phyloP scores from a whole-genome alignment of 257 asterid genomes.

The Salvia hispanica region DNA sequence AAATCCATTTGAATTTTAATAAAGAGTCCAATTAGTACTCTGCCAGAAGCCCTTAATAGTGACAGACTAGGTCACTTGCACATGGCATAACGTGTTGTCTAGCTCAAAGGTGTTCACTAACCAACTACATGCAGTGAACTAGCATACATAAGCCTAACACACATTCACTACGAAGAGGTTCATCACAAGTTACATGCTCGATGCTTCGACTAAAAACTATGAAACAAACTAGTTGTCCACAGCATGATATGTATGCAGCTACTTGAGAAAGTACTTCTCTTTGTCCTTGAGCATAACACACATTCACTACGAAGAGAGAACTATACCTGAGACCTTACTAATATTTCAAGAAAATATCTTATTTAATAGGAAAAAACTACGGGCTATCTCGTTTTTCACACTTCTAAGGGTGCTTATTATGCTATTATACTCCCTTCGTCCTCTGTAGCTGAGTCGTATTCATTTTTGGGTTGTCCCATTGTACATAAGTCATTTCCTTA shows the following conservation, averaged over 20 bases:
- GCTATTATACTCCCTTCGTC: background rate
- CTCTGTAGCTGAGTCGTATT: too few relatives aligned
- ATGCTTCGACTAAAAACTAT: slow-evolving; percentile 5
- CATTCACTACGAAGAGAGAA: background rate
- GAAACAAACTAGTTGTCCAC: slow-evolving; percentile 10
- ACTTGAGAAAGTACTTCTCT: background rate
- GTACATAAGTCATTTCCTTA: too few relatives aligned
- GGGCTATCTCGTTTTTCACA: background rate
- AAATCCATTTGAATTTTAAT: background rate
- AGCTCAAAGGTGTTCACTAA: background rate
- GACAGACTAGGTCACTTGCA: background rate
- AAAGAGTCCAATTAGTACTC: background rate
- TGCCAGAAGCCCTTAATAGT: background rate
- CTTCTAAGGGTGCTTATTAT: background rate
- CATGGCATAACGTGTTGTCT: too few relatives aligned
- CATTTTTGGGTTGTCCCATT: too few relatives aligned
- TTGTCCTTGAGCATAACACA: too few relatives aligned
- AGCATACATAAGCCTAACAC: slow-evolving; percentile 9
- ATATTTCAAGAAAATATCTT: slow-evolving; percentile 6
- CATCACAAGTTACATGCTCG: background rate
- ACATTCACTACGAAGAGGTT: slow-evolving; percentile 9
- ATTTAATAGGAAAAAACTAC: background rate
- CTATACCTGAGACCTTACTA: background rate
- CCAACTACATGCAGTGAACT: background rate
- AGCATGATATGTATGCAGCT: background rate